A percentile compares a stretch with the other conserved stretches of the same genome.
These are phyloP conservation scores for Magnusiomyces starmeri DNA, from an alignment of 1,139 yeast genomes.

Conservation along the genomic window DNA sequence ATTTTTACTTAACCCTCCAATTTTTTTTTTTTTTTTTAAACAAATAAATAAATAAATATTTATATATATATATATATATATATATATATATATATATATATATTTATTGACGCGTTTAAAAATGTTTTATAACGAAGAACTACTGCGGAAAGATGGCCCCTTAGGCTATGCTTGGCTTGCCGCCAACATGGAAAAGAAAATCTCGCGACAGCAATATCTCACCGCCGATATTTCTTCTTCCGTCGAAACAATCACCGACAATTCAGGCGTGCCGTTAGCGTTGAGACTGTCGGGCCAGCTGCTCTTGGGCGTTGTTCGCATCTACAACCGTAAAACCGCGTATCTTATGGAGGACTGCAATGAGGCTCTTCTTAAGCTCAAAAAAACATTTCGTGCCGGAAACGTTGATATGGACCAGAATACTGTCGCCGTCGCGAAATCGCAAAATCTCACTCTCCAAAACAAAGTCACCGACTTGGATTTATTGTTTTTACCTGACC, in stretches of 20 bases:
- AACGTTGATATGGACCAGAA: constrained; percentile 42
- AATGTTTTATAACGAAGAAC: constrained; percentile 41
- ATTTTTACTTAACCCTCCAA: background rate
- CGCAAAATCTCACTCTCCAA: constrained; percentile 53
- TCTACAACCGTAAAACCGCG: constrained; percentile 80
- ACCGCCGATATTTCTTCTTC: constrained; percentile 67
- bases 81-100: background rate
- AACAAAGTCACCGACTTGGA: constrained; percentile 79
- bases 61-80: background rate
- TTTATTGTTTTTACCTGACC: constrained; percentile 38
- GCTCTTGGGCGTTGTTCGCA: constrained; percentile 79
- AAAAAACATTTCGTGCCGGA: constrained; percentile 58
- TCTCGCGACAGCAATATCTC: constrained; percentile 68
- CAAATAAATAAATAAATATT: background rate
- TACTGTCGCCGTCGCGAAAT: constrained; percentile 44
- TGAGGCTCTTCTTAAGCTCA: constrained; percentile 66
- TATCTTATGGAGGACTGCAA: constrained; percentile 79
- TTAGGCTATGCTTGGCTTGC: constrained; percentile 92
- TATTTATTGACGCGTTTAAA: background rate
- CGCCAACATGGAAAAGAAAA: constrained; percentile 75
- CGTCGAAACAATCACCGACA: constrained; percentile 45
- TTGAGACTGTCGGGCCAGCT: constrained; percentile 83
- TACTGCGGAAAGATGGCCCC: constrained; percentile 67
- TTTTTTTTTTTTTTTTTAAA: background rate
- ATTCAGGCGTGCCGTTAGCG: constrained; percentile 48